Evolutionary conservation across 2,329 filamentous ascomycete species (phyloP).

Genomic region (Diaporthe vexans): DNA sequence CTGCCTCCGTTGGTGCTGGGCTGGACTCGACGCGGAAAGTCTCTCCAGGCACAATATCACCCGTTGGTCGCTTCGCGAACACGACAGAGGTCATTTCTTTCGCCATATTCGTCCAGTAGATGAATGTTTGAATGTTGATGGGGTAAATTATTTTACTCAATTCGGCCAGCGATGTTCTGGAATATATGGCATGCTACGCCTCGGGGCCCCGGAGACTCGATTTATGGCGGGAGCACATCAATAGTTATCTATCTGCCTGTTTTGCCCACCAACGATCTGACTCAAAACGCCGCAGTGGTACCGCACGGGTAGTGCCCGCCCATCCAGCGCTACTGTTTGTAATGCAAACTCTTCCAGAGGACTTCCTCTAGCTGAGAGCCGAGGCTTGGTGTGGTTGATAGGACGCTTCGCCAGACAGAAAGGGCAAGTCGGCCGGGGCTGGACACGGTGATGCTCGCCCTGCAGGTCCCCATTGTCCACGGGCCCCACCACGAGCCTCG

Average conservation of each 20-base stretch:
- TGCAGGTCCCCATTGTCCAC: slow-evolving; percentile 28
- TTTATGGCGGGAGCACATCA: background rate
- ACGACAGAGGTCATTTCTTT: slow-evolving; percentile 49
- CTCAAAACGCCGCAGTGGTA: slow-evolving; percentile 12
- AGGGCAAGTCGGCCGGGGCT: slow-evolving; percentile 32
- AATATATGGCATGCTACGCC: background rate
- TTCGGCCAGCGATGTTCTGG: background rate
- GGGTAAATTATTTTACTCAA: background rate
- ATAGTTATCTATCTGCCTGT: slow-evolving; percentile 10
- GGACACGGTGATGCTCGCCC: slow-evolving; percentile 31
- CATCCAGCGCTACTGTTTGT: slow-evolving; percentile 26
- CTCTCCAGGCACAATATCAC: slow-evolving; percentile 72
- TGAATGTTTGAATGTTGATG: no score
- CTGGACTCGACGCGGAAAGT: slow-evolving; percentile 71
- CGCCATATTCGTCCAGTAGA: slow-evolving; percentile 30
- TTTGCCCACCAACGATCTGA: slow-evolving; percentile 2
- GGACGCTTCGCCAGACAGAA: slow-evolving; percentile 24
- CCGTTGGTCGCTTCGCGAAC: slow-evolving; percentile 74
- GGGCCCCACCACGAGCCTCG: slow-evolving; percentile 18
- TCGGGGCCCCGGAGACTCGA: background rate
- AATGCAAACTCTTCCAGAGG: slow-evolving; percentile 14
- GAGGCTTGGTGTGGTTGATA: slow-evolving; percentile 30
- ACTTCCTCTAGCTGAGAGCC: slow-evolving; percentile 7
- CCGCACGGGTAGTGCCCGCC: slow-evolving; percentile 25
- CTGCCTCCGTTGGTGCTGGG: slow-evolving; percentile 63